Conservation (phyloP, 73 alveolate genomes). For the Uronychia binucleata region DNA sequence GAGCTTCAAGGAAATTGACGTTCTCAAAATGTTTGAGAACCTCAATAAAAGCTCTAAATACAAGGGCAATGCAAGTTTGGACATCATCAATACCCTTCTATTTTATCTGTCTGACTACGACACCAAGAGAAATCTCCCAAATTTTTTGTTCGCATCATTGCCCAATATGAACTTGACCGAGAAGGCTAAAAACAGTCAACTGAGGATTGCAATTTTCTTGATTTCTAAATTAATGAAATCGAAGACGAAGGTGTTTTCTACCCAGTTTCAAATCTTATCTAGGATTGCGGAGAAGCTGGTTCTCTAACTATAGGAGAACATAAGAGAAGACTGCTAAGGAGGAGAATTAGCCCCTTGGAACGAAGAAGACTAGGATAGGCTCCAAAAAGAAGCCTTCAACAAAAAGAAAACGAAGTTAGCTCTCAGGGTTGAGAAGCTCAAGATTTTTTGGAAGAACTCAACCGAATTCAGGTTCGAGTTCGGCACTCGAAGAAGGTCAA, state of each 20-base stretch:
- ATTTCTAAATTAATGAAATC: neutral
- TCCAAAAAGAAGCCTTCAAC: neutral
- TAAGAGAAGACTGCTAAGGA: neutral
- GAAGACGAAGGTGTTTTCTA: neutral
- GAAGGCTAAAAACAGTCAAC: neutral
- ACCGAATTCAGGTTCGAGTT: neutral
- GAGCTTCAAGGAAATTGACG: neutral
- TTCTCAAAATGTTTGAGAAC: neutral
- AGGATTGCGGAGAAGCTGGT: neutral
- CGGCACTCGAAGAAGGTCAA: neutral
- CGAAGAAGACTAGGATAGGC: neutral
- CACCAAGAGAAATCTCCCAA: neutral
- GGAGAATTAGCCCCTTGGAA: neutral
- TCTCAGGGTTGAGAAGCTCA: neutral
- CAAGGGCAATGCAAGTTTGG: neutral
- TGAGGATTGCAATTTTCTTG: neutral
- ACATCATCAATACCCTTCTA: neutral
- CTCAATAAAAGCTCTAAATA: neutral
- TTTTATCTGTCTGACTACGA: neutral
- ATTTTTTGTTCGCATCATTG: neutral
- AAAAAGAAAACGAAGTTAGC: neutral
- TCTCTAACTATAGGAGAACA: neutral
- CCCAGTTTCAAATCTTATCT: neutral
- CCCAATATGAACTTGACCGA: neutral
- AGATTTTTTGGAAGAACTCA: neutral